These are phyloP conservation scores for Blakeslea trispora DNA, from an alignment of 371 early-diverging fungal species.

Conservation along the genomic window DNA sequence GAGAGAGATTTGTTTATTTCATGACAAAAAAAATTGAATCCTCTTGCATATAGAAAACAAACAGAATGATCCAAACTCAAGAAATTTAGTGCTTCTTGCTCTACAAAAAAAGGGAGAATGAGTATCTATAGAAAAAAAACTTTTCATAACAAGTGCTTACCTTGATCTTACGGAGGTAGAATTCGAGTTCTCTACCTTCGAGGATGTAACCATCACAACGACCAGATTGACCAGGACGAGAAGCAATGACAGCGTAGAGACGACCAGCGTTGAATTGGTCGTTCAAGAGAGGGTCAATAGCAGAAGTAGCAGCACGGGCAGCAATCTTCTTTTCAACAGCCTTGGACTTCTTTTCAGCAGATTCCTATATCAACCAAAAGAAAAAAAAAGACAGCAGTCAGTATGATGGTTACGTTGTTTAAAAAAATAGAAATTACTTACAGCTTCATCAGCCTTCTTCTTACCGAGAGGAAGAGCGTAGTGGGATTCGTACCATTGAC, in stretches of 20 bases:
- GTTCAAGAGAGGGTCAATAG: constrained; percentile 86
- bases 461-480: constrained; percentile 89
- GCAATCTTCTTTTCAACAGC: constrained; percentile 87
- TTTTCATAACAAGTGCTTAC: constrained; percentile 24
- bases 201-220: constrained; percentile 98
- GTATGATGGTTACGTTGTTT: too few species aligned
- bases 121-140: background rate
- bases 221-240: constrained; percentile 99
- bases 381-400: too few species aligned
- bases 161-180: constrained; percentile 93
- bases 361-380: constrained; percentile 44
- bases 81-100: background rate
- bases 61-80: background rate
- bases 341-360: constrained; percentile 84
- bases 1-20: background rate
- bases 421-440: constrained; percentile 12
- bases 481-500: constrained; percentile 97
- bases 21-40: background rate
- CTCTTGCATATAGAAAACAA: background rate
- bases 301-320: constrained; percentile 76
- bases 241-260: constrained; percentile 91
- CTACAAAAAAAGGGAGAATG: background rate
- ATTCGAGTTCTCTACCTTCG: constrained; percentile 98
- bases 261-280: constrained; percentile 96
- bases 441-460: constrained; percentile 73